Evolutionary conservation across 352 stramenopile species (phyloP).

Genomic region (Globisporangium barbulae): DNA sequence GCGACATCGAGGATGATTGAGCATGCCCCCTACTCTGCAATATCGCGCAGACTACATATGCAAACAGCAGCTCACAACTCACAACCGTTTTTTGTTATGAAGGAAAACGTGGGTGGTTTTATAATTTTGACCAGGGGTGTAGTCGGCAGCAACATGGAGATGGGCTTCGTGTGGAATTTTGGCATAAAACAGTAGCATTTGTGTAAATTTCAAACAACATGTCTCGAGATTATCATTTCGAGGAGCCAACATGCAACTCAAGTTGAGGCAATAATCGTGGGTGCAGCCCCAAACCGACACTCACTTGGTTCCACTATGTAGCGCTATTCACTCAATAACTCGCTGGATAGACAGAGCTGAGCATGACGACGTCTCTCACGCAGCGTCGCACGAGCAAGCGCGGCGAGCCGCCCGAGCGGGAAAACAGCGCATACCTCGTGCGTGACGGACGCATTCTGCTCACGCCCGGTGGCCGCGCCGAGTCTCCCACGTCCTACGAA

Average conservation of each 20-base stretch:
- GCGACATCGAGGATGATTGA: too few species aligned
- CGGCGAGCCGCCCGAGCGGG: not conserved
- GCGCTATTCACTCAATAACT: not conserved
- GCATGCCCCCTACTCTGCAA: too few species aligned
- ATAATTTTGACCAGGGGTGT: too few species aligned
- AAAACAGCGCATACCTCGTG: conserved; percentile 14
- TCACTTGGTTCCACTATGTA: not conserved
- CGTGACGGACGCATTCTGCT: conserved; percentile 37
- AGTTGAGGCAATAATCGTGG: too few species aligned
- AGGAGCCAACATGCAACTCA: not conserved
- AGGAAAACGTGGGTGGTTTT: too few species aligned
- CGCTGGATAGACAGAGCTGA: not conserved
- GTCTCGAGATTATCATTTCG: not conserved
- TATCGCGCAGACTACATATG: too few species aligned
- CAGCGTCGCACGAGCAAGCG: conserved; percentile 11
- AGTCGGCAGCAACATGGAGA: too few species aligned
- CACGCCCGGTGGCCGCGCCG: conserved; percentile 25
- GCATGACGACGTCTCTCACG: conserved; percentile 10
- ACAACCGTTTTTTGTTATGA: too few species aligned
- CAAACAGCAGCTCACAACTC: too few species aligned
- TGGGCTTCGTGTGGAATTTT: conserved; percentile 6
- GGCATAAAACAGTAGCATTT: not conserved
- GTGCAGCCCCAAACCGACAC: not conserved
- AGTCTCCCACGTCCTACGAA: conserved; percentile 26
- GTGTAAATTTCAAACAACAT: not conserved